Conservation (phyloP, 805 yeast species). For the Suhomyces emberorum region DNA sequence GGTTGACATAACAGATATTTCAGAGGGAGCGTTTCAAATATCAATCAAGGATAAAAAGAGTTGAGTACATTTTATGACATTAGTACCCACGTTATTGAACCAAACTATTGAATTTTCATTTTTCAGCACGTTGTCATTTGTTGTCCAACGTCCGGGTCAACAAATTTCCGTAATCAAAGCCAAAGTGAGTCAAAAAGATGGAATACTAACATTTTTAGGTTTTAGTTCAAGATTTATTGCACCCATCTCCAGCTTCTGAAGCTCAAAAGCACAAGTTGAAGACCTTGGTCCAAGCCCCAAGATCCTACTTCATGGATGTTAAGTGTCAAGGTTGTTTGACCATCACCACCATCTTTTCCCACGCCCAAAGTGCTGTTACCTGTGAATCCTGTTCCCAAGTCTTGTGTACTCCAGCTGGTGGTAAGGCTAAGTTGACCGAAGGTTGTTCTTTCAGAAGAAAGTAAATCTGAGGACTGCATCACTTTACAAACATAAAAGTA, state of each 20-base stretch:
- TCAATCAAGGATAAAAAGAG: no score
- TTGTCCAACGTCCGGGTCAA: no score
- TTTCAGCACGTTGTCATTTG: no score
- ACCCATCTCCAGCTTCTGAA: conserved; percentile 98
- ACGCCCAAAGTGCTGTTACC: conserved; percentile 99
- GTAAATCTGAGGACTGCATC: conserved; percentile 44
- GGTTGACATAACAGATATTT: no score
- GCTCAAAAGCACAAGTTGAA: conserved; percentile 95
- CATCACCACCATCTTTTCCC: conserved; percentile 99
- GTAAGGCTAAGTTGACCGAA: conserved; percentile 99
- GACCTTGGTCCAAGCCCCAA: conserved; percentile 95
- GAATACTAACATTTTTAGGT: conserved; percentile 48
- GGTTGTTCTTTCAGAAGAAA: conserved; percentile 99
- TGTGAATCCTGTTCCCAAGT: conserved; percentile 99
- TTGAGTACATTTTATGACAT: no score
- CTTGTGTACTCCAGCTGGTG: conserved; percentile 99
- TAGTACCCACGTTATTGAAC: no score
- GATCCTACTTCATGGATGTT: conserved; percentile 99
- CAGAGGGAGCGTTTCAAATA: no score
- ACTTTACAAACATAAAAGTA: conserved; percentile 4
- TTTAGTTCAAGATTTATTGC: conserved; percentile 97
- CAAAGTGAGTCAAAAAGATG: no score
- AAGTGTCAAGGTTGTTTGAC: conserved; percentile 99
- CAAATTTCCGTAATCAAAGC: no score
- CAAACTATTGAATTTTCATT: no score